A percentile compares a stretch with the other conserved stretches of the same genome.
Conservation (phyloP, 2,329 filamentous ascomycete genomes). For the Aspergillus proliferans region DNA sequence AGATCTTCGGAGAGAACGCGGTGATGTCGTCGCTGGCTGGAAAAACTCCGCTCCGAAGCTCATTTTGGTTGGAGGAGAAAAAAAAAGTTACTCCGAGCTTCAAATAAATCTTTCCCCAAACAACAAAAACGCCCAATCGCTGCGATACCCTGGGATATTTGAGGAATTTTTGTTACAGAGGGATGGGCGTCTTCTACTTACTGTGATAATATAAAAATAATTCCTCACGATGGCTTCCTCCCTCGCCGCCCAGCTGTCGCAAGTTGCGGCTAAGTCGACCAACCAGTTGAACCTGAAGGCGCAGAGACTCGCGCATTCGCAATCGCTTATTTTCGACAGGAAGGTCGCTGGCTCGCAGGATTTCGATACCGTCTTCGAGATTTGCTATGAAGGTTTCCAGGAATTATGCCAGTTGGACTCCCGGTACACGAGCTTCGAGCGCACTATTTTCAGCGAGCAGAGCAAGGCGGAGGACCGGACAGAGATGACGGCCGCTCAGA, state of each 20-base stretch:
- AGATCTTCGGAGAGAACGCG: constrained; percentile 2
- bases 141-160: not conserved
- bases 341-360: constrained; percentile 79
- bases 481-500: constrained; percentile 75
- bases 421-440: constrained; percentile 67
- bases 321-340: constrained; percentile 90
- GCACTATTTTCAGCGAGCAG: constrained; percentile 85
- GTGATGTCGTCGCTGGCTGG: constrained; percentile 14
- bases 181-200: constrained; percentile 13
- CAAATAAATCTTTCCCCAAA: not conserved
- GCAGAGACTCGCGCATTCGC: constrained; percentile 83
- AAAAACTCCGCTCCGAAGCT: constrained; percentile 19
- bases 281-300: constrained; percentile 88
- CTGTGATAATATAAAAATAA: constrained; percentile 7
- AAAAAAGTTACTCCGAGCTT: constrained; percentile 25
- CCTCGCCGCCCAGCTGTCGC: constrained; percentile 87
- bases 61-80: constrained; percentile 20
- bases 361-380: constrained; percentile 78
- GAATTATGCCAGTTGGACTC: constrained; percentile 83
- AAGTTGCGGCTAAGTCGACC: constrained; percentile 83
- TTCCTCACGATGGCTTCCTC: constrained; percentile 64
- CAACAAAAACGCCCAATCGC: not conserved
- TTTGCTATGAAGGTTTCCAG: constrained; percentile 83
- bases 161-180: constrained; percentile 8
- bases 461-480: constrained; percentile 83